phyloP scores from a whole-genome alignment of 148 eudicot genomes.

The Simmondsia chinensis region DNA sequence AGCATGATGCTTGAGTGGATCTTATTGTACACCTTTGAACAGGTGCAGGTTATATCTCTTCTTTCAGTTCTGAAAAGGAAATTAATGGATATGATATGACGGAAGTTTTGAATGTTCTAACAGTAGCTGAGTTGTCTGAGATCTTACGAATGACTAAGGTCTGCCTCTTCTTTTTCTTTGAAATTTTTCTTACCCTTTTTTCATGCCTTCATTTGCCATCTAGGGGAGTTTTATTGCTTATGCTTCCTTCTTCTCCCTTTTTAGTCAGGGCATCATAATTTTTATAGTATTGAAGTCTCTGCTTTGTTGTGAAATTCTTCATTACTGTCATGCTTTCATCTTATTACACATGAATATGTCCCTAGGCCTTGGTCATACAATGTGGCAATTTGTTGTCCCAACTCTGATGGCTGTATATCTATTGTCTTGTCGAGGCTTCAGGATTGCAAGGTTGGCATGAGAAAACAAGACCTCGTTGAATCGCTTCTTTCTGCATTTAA shows the following conservation, averaged over 20 bases:
- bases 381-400: too few species aligned
- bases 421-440: slow-evolving; percentile 15
- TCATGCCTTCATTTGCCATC: too few species aligned
- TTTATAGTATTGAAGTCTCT: too few species aligned
- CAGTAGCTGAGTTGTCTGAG: slow-evolving; percentile 64
- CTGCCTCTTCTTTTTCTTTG: slow-evolving; percentile 6
- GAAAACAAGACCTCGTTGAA: slow-evolving; percentile 63
- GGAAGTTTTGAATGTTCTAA: slow-evolving; percentile 53
- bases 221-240: slow-evolving; percentile 18
- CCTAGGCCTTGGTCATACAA: too few species aligned
- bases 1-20: slow-evolving; percentile 2
- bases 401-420: slow-evolving; percentile 1
- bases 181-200: too few species aligned
- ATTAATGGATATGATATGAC: slow-evolving; percentile 36
- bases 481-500: slow-evolving; percentile 46
- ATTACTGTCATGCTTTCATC: too few species aligned
- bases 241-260: too few species aligned
- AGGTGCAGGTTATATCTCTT: slow-evolving; percentile 57
- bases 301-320: too few species aligned
- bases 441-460: slow-evolving; percentile 45
- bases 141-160: slow-evolving; percentile 49
- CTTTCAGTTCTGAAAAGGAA: slow-evolving; percentile 22
- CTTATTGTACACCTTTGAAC: slow-evolving; percentile 17
- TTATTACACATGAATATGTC: too few species aligned
- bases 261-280: too few species aligned